Percentiles rank a stretch among this genome's conserved stretches.
phyloP scores from a whole-genome alignment of 306 rosid species.

The Cicer pinnatifidum region DNA sequence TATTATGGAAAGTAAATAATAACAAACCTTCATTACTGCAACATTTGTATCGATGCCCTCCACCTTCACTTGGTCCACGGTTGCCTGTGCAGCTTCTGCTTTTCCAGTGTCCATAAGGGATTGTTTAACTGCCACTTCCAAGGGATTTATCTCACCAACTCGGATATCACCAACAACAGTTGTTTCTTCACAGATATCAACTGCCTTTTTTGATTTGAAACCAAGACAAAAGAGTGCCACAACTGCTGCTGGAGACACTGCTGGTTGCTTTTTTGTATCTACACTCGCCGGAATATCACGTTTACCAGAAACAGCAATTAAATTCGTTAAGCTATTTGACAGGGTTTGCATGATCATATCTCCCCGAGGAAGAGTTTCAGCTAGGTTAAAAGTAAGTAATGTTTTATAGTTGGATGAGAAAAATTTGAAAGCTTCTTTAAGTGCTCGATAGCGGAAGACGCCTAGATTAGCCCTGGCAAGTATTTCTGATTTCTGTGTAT shows the following conservation, averaged over 20 bases:
- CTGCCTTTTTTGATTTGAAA: constrained; percentile 52
- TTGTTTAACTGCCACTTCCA: constrained; percentile 75
- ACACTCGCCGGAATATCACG: constrained; percentile 56
- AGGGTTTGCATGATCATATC: constrained; percentile 82
- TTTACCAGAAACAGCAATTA: constrained; percentile 52
- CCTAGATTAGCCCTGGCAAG: constrained; percentile 81
- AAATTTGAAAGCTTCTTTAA: constrained; percentile 75
- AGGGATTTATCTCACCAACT: constrained; percentile 79
- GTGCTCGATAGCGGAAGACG: constrained; percentile 72
- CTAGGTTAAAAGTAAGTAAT: constrained; percentile 82
- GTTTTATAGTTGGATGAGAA: constrained; percentile 70
- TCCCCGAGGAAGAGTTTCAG: constrained; percentile 90
- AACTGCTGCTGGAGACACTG: constrained; percentile 60
- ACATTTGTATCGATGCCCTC: constrained; percentile 95
- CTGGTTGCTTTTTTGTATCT: constrained; percentile 54
- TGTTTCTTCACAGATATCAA: constrained; percentile 53
- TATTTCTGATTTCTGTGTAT: constrained; percentile 68
- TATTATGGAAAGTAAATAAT: constrained; percentile 41
- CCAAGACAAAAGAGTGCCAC: constrained; percentile 71
- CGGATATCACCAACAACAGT: constrained; percentile 59
- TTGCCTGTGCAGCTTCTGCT: constrained; percentile 92
- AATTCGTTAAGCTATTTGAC: constrained; percentile 57
- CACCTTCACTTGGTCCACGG: constrained; percentile 90
- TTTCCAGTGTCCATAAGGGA: constrained; percentile 69
- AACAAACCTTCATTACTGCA: constrained; percentile 90